Evolutionary conservation across 2,329 filamentous ascomycete genomes (phyloP).

Genomic region (Epichloe sylvatica): DNA sequence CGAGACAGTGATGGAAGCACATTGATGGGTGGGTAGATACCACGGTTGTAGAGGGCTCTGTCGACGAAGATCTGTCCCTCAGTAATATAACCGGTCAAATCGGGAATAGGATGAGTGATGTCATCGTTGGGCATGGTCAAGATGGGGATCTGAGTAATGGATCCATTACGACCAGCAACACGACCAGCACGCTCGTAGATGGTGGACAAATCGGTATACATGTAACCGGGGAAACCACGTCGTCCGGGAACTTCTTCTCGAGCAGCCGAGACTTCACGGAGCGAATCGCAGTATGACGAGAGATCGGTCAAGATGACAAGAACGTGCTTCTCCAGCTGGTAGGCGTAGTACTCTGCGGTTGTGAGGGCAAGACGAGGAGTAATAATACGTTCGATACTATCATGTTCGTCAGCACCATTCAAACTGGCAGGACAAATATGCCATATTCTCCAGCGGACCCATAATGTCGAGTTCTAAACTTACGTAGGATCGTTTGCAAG

Average conservation of each 20-base stretch:
- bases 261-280: slow-evolving; percentile 95
- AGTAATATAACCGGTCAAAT: slow-evolving; percentile 97
- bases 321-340: slow-evolving; percentile 99
- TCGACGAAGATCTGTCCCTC: slow-evolving; percentile 98
- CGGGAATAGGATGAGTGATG: slow-evolving; percentile 97
- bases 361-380: slow-evolving; percentile 95
- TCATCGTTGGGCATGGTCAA: slow-evolving; percentile 99
- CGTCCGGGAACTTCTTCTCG: slow-evolving; percentile 98
- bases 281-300: slow-evolving; percentile 94
- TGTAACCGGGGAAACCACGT: slow-evolving; percentile 99
- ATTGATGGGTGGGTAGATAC: slow-evolving; percentile 97
- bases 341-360: slow-evolving; percentile 98
- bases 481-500: slow-evolving; percentile 97
- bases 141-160: slow-evolving; percentile 98
- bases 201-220: slow-evolving; percentile 99
- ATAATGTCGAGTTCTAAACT: slow-evolving; percentile 21
- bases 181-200: slow-evolving; percentile 98
- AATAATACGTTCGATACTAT: slow-evolving; percentile 96
- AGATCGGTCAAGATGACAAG: slow-evolving; percentile 96
- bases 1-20: slow-evolving; percentile 93
- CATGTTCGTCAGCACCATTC: not conserved
- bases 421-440: no score
- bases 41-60: slow-evolving; percentile 85
- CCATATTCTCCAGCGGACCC: no score
- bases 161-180: slow-evolving; percentile 92